These are phyloP conservation scores for Blastobotrys elegans DNA, from an alignment of 1,139 yeast species.

Conservation along the genomic window DNA sequence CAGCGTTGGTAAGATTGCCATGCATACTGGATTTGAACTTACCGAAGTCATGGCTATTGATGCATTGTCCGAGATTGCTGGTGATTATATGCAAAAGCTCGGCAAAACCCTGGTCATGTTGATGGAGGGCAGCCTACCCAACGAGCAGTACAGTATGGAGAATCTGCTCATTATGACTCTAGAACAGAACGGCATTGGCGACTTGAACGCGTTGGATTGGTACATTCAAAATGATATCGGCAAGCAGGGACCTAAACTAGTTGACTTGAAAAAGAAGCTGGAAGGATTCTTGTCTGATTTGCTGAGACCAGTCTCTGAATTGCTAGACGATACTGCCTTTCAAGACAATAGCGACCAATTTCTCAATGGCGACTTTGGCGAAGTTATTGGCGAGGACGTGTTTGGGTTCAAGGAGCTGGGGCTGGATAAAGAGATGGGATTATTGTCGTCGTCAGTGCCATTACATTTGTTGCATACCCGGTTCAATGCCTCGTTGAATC, in stretches of 20 bases:
- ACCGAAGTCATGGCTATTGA: constrained; percentile 76
- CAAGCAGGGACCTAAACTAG: constrained; percentile 64
- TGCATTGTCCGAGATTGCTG: constrained; percentile 78
- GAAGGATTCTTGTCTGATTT: constrained; percentile 74
- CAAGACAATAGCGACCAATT: constrained; percentile 91
- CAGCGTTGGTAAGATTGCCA: constrained; percentile 70
- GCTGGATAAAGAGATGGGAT: constrained; percentile 86
- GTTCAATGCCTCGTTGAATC: constrained; percentile 39
- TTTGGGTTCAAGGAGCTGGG: constrained; percentile 96
- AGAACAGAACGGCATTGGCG: constrained; percentile 78
- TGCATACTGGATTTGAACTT: constrained; percentile 92
- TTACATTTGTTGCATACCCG: constrained; percentile 80
- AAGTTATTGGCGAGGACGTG: constrained; percentile 85
- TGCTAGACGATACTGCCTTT: constrained; percentile 72
- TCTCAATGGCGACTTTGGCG: constrained; percentile 89
- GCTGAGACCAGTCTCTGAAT: constrained; percentile 67
- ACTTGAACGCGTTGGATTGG: constrained; percentile 69
- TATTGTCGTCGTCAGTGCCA: constrained; percentile 82
- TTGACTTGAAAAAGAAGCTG: constrained; percentile 62
- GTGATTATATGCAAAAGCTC: constrained; percentile 68
- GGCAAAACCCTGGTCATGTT: constrained; percentile 59
- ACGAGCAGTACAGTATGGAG: constrained; percentile 33
- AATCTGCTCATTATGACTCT: constrained; percentile 59
- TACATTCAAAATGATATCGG: constrained; percentile 70
- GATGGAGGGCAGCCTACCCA: constrained; percentile 33